Conservation (phyloP, 148 eudicot genomes). For the Dianthus caryophyllus region DNA sequence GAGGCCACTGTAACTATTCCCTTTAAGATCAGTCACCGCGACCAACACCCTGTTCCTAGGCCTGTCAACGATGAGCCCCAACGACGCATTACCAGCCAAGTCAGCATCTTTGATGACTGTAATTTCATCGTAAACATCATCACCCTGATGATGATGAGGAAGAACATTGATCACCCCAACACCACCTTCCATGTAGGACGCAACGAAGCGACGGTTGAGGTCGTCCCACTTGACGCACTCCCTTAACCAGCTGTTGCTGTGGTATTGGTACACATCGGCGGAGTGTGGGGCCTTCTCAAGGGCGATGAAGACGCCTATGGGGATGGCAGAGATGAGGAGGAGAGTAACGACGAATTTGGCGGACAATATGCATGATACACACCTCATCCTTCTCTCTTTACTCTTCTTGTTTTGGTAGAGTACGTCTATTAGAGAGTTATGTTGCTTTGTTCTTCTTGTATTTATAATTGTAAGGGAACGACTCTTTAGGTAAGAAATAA, state of each 20-base stretch:
- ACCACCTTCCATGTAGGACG: conserved; percentile 74
- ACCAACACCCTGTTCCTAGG: conserved; percentile 61
- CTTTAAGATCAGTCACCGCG: conserved; percentile 50
- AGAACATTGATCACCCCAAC: conserved; percentile 46
- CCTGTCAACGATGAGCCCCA: conserved; percentile 58
- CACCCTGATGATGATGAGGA: conserved; percentile 2
- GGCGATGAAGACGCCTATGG: conserved; percentile 53
- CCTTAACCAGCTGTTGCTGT: conserved; percentile 62
- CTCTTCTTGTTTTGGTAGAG: background rate
- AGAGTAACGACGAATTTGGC: conserved; percentile 41
- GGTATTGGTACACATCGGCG: conserved; percentile 58
- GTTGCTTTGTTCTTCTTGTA: conserved; percentile 22
- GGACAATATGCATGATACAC: conserved; percentile 36
- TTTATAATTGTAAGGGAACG: background rate
- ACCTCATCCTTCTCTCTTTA: conserved; percentile 16
- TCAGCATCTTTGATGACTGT: conserved; percentile 46
- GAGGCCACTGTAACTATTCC: conserved; percentile 59
- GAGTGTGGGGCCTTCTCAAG: conserved; percentile 45
- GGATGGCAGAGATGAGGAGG: conserved; percentile 63
- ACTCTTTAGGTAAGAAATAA: background rate
- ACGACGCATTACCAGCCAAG: conserved; percentile 50
- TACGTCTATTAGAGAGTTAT: background rate
- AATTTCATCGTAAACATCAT: conserved; percentile 37
- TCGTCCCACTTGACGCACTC: conserved; percentile 78
- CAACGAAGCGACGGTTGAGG: conserved; percentile 59